Conservation (phyloP, 176 grass and related monocot genomes). For the Musa beccarii region DNA sequence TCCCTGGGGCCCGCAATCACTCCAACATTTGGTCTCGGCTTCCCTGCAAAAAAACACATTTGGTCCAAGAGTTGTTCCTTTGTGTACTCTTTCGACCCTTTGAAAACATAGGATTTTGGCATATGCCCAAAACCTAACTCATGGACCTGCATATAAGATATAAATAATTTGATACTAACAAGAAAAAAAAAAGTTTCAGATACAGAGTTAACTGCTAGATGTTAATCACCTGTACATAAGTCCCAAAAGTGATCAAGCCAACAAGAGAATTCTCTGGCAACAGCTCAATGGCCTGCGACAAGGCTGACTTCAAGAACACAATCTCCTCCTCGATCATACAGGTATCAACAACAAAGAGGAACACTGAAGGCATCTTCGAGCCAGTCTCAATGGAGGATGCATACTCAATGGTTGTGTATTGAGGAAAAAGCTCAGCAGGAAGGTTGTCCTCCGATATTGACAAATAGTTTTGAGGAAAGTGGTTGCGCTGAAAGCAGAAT, state of each 20-base stretch:
- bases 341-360: conserved; percentile 91
- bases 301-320: conserved; percentile 68
- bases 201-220: background rate
- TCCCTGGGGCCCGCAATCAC: conserved; percentile 66
- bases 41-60: conserved; percentile 77
- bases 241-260: conserved; percentile 90
- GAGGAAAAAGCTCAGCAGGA: conserved; percentile 71
- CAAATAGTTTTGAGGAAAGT: conserved; percentile 67
- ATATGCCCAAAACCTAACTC: conserved; percentile 83
- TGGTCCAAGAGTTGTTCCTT: conserved; percentile 93
- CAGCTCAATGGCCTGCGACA: conserved; percentile 80
- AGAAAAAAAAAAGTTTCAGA: conserved; percentile 1
- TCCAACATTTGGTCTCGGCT: conserved; percentile 53
- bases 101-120: conserved; percentile 91
- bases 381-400: conserved; percentile 36
- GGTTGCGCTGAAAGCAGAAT: conserved; percentile 93
- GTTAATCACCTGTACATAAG: conserved; percentile 68
- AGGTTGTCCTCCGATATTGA: conserved; percentile 67
- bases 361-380: conserved; percentile 46
- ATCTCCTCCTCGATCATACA: conserved; percentile 96
- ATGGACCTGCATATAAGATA: conserved; percentile 55
- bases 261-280: conserved; percentile 88
- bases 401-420: conserved; percentile 75
- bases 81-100: conserved; percentile 71
- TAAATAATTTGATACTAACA: background rate